Conservation (phyloP, 2,329 filamentous ascomycete species). For the Fusarium sp. region DNA sequence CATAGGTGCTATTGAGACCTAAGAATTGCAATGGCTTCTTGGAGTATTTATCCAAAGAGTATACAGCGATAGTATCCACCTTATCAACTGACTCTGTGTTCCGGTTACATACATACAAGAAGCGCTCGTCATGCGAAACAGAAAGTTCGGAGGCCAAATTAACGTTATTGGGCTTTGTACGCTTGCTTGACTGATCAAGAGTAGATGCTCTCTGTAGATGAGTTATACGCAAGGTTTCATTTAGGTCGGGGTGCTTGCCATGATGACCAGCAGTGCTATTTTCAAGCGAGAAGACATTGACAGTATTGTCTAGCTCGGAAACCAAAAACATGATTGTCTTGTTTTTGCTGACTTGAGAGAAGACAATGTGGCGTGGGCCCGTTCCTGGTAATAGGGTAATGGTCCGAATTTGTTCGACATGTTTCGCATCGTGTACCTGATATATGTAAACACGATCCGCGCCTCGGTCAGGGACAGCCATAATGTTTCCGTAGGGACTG, state of each 20-base stretch:
- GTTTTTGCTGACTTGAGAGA: neutral
- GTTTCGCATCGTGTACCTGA: neutral
- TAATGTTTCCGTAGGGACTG: neutral
- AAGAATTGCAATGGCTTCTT: neutral
- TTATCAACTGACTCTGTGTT: neutral
- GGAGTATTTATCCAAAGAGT: rapidly evolving
- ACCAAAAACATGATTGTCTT: neutral
- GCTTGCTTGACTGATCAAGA: neutral
- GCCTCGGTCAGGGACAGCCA: neutral
- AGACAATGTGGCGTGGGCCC: neutral
- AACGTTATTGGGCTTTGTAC: neutral
- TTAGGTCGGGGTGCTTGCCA: neutral
- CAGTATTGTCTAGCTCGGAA: neutral
- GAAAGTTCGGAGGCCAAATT: neutral
- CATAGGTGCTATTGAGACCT: neutral
- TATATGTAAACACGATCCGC: neutral
- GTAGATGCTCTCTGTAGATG: neutral
- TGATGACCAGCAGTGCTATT: rapidly evolving
- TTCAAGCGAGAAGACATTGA: neutral
- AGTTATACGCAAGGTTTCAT: neutral
- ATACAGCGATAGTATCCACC: neutral
- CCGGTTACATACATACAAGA: neutral
- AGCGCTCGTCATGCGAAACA: neutral
- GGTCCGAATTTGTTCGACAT: neutral
- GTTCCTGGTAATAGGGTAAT: neutral